A percentile compares a stretch with the other conserved stretches of the same genome.
These are phyloP conservation scores for Coniella vitis DNA, from an alignment of 2,329 filamentous ascomycete species.

Conservation along the genomic window DNA sequence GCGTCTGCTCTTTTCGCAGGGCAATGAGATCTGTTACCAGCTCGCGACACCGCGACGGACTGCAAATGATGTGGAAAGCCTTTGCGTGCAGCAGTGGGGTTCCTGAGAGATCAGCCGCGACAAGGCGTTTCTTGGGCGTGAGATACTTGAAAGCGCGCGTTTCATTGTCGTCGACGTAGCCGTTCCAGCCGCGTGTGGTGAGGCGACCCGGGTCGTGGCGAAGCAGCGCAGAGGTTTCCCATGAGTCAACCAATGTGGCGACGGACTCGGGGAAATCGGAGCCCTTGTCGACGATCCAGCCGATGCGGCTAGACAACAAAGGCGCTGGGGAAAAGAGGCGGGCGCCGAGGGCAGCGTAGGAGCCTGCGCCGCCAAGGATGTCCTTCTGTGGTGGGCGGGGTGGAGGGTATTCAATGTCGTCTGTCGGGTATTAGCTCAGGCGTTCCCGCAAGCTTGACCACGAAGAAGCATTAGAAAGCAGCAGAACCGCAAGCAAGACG, in stretches of 20 bases:
- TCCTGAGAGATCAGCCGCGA: constrained; percentile 55
- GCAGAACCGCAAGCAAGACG: no score
- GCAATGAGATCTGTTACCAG: constrained; percentile 65
- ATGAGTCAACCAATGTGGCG: constrained; percentile 57
- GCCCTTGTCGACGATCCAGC: constrained; percentile 88
- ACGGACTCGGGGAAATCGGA: constrained; percentile 74
- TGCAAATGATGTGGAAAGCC: constrained; percentile 85
- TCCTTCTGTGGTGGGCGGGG: constrained; percentile 62
- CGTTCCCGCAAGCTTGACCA: no score
- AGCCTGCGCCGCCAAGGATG: constrained; percentile 81
- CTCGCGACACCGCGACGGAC: constrained; percentile 66
- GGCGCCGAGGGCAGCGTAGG: constrained; percentile 81
- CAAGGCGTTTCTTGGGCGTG: constrained; percentile 78
- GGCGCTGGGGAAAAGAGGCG: constrained; percentile 73
- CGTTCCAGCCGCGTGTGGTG: constrained; percentile 91
- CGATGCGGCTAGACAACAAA: constrained; percentile 56
- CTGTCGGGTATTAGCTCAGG: constrained; percentile 30
- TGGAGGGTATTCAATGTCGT: constrained; percentile 83
- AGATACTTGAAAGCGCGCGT: constrained; percentile 76
- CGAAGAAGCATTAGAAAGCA: no score
- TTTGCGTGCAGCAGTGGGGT: constrained; percentile 62
- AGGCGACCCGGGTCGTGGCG: constrained; percentile 59
- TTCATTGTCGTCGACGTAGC: constrained; percentile 66
- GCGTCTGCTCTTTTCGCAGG: constrained; percentile 38
- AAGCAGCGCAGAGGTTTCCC: constrained; percentile 69